Base-by-base conservation (phyloP, 225 moss, liverwort and hornwort genomes). In the Thuidium tamariscinum region DNA sequence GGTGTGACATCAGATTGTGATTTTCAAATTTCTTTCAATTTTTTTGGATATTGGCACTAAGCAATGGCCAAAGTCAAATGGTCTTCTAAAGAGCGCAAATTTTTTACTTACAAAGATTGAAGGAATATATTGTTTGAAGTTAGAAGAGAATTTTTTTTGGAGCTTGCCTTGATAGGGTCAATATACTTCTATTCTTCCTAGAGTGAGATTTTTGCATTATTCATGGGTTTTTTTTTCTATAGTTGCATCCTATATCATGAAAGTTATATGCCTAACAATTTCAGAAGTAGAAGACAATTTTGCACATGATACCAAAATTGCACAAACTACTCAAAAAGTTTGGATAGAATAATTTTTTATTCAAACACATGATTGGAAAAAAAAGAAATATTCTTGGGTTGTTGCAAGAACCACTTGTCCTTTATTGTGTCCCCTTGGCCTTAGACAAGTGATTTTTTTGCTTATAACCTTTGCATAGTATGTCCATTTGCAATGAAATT, bases 111-210 rank as follows among this genome's bases (percentile, higher is more conserved):
- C n/a, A n/a, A n/a, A n/a, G n/a, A n/a, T n/a, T n/a, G n/a, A n/a
- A n/a, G n/a, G n/a, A n/a, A n/a, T n/a, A n/a, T n/a, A n/a, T n/a
- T 34, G 5, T 74, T 52, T 5, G 51, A 52, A 22, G 9, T 14
- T 22, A 17, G 4, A 13, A 74, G 13, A 12, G 2, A 32, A 37
- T 29, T 29, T 48, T 48, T 1, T 3, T 0, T n/a, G n/a, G n/a
- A 19, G 3, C 30, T 46, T 30, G 1, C 4, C 2, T n/a, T 0
- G 0, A 32, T 0, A 30, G 0, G 5, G 15, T 11, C 30, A 48
- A 18, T 4, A 30, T 0, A 18, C 1, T 30, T 30, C 18, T 46
- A 72, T 30, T 30, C 4, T 0, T 46, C 6, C 6, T 72, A 2
- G 29, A 46, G 3, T 72, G 18, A 72, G 11, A 29, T 29, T 72